Base-by-base conservation (phyloP, 306 rosid species). In the Albizia julibrissin region DNA sequence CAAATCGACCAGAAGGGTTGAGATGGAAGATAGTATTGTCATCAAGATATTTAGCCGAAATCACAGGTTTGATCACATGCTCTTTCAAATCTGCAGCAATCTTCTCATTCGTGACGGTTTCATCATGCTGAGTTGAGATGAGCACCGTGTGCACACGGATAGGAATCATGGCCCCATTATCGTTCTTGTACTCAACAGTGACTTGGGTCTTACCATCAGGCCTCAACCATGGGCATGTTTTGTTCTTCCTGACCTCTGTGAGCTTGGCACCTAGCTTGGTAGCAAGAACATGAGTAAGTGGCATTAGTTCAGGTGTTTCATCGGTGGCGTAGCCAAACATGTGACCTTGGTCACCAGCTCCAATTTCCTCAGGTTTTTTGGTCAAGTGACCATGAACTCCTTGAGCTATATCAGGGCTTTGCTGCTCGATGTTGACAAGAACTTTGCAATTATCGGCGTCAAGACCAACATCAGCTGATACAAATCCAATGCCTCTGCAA, bases 141-240 rank as follows among this genome's bases (percentile, higher is more conserved):
- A 92, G 97, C 58, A 92, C 85, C 0, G 97, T 92, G 89, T 92
- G 94, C 79, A 92, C 97, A 46, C 94, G 91, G 69, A 89, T 5
- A 42, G 97, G 97, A 49, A 91, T 80, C 97, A 92, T 92, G 52
- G 97, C 97, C 34, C 94, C 97, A 34, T 84, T 83, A n/a, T 91
- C 94, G 66, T 92, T 87, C 86, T 13, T 76, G 85, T 92, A 92
- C 88, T 92, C 97, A 72, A 92, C 94, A 64, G 94, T 92, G 69
- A 92, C 97, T 83, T 92, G 94, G 82, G 97, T 92, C 79, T 92
- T 91, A 12, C 94, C 97, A 83, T 91, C 97, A 62, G 97, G 97
- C 90, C 97, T 89, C 64, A 92, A 74, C 94, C 94, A 92, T 0
- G 93, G 86, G 82, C 94, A 90, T 0, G 92, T 88, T 18, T 90